Conservation (phyloP, 345 rosid genomes). For the Lenwebbia sp. region DNA sequence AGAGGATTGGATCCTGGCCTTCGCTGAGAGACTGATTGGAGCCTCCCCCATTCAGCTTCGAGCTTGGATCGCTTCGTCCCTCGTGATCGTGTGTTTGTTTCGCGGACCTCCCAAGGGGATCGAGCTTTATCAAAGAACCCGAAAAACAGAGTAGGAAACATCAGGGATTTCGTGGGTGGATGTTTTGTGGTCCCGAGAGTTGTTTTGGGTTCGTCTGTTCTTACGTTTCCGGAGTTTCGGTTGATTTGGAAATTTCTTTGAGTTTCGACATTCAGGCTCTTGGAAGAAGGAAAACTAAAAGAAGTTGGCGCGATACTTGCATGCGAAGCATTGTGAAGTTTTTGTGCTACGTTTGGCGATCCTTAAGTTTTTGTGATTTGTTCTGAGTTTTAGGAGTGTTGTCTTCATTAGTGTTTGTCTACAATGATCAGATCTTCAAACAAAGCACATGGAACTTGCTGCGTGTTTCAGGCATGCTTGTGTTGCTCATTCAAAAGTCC, state of each 20-base stretch:
- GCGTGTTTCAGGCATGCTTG: not conserved
- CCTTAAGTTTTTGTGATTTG: not conserved
- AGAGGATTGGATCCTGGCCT: not conserved
- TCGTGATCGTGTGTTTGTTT: not conserved
- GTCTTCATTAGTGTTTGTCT: not conserved
- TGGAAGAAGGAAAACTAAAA: too few relatives aligned
- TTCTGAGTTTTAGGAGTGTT: not conserved
- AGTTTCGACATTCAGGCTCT: too few relatives aligned
- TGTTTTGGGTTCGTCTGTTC: not conserved
- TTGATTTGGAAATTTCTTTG: too few relatives aligned
- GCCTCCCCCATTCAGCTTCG: not conserved
- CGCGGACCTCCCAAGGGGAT: not conserved
- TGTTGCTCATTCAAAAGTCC: not conserved
- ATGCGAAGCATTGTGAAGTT: not conserved
- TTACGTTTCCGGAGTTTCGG: too few relatives aligned
- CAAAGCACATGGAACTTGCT: not conserved
- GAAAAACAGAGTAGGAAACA: not conserved
- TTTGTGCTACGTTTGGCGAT: not conserved
- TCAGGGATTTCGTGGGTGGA: not conserved
- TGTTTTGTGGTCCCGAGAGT: not conserved
- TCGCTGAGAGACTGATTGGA: not conserved
- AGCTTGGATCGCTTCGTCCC: not conserved
- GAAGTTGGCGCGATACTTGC: too few relatives aligned
- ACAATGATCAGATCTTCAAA: not conserved
- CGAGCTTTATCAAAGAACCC: not conserved